Base-by-base conservation (phyloP, 331 rosid genomes). In the Spiraea crenata region DNA sequence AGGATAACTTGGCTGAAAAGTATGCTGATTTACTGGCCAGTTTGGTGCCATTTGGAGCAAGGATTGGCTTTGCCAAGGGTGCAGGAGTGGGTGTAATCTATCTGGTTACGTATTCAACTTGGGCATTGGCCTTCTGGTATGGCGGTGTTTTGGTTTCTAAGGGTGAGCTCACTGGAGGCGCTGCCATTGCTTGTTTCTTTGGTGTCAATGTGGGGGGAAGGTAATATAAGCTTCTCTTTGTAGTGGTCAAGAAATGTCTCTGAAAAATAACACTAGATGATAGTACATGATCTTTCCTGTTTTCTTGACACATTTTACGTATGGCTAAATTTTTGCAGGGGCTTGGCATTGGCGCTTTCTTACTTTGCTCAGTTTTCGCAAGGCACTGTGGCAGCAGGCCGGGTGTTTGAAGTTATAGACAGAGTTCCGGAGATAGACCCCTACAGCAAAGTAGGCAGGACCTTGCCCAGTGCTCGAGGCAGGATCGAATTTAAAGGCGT, bases 91-190 rank as follows among this genome's bases (percentile, higher is more conserved):
- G 99, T 35, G 76, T 91, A 48, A 90, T 91, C 48, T 91, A 90
- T 79, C 70, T 93, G 58, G 92, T 93, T 65, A 76, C 92, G 20
- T 93, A 91, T 78, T 81, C 96, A 65, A 93, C 92, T 31, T 89
- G 97, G 96, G 99, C 99, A 4, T 82, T 91, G 82, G 97, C 96
- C 70, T 93, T 93, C 76, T 93, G 91, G 95, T 93, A 90, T 67
- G 92, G 97, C 38, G 72, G 85, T 51, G 42, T 83, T 69, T 83
- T 93, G 80, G 88, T 90, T 67, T 35, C 85, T 25, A 75, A 11
- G 57, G 67, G 74, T 38, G 87, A 93, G 83, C 81, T 89, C 72
- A 52, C 45, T 40, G 99, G 99, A 35, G 96, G 97, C 39, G 83
- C 70, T 38, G 97, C 99, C 60, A 89, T 89, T 70, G 96, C 96